phyloP scores from a whole-genome alignment of 441 rosid species.

The Biscutella laevigata region DNA sequence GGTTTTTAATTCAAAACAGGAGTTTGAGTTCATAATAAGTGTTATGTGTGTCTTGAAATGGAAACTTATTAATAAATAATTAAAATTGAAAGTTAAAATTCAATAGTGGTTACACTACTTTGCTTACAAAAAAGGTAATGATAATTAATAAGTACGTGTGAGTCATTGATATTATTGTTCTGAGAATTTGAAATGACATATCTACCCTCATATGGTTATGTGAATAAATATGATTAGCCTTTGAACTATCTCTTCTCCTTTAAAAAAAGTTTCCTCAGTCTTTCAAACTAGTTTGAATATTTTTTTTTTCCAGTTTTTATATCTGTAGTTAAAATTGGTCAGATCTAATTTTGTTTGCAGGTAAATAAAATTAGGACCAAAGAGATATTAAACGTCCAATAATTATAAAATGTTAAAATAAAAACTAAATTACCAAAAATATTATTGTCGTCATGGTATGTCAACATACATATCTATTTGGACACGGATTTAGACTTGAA shows the following conservation, averaged over 20 bases:
- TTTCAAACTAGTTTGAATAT: no score
- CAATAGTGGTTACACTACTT: constrained; percentile 25
- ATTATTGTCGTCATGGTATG: no score
- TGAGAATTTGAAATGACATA: background rate
- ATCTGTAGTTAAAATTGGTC: no score
- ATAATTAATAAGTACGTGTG: constrained; percentile 24
- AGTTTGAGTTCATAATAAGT: constrained; percentile 13
- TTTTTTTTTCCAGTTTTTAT: no score
- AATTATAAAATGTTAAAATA: no score
- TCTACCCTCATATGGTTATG: background rate
- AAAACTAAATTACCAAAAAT: no score
- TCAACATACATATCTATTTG: no score
- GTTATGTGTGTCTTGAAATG: constrained; percentile 19
- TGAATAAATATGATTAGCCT: background rate
- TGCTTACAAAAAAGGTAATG: constrained; percentile 29
- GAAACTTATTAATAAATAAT: constrained; percentile 15
- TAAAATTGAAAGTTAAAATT: background rate
- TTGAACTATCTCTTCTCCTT: background rate
- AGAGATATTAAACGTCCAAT: no score
- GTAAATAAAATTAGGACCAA: no score
- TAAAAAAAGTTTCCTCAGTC: background rate
- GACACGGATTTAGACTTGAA: no score
- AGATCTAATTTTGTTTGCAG: no score
- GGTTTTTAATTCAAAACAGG: constrained; percentile 12
- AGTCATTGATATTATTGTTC: constrained; percentile 14